A percentile compares a stretch with the other conserved stretches of the same genome.
Conservation (phyloP, 108 stramenopile genomes). For the Stephanodiscus triporus region DNA sequence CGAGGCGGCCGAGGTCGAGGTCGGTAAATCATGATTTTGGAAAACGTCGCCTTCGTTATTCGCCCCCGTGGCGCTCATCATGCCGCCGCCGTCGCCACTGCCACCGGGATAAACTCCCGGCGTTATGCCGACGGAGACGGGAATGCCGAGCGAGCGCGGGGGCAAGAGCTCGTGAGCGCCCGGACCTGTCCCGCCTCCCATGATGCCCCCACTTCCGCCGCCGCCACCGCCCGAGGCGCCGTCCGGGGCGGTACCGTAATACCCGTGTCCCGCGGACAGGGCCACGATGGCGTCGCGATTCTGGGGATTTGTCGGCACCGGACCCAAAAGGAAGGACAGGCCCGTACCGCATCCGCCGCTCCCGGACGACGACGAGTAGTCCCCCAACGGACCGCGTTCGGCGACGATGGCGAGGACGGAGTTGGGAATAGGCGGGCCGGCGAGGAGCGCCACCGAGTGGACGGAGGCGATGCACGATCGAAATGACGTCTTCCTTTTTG, state of each 20-base stretch:
- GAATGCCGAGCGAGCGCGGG: conserved; percentile 47
- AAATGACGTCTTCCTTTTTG: not conserved
- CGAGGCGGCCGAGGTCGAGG: not conserved
- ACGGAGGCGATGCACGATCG: conserved; percentile 38
- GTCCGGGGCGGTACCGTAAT: conserved; percentile 61
- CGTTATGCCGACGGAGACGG: conserved; percentile 47
- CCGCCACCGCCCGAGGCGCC: conserved; percentile 45
- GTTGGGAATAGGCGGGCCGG: conserved; percentile 32
- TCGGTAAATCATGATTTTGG: not conserved
- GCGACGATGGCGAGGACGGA: conserved; percentile 36
- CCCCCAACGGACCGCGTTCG: conserved; percentile 58
- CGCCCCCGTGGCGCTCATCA: not conserved
- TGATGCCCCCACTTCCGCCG: conserved; percentile 18
- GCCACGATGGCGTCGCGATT: conserved; percentile 67
- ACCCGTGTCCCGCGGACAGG: conserved; percentile 70
- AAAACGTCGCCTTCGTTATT: not conserved
- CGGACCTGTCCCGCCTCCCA: not conserved
- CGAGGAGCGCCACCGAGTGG: conserved; percentile 43
- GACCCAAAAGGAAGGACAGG: conserved; percentile 54
- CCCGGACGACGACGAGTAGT: conserved; percentile 4
- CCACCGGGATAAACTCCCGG: conserved; percentile 25
- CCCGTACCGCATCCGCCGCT: conserved; percentile 30
- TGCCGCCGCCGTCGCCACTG: conserved; percentile 6
- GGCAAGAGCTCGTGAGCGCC: conserved; percentile 16
- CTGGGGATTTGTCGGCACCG: conserved; percentile 56